A percentile compares a stretch with the other conserved stretches of the same genome.
Evolutionary conservation across 2,329 filamentous ascomycete genomes (phyloP).

Genomic region (Fusarium bulbicola): DNA sequence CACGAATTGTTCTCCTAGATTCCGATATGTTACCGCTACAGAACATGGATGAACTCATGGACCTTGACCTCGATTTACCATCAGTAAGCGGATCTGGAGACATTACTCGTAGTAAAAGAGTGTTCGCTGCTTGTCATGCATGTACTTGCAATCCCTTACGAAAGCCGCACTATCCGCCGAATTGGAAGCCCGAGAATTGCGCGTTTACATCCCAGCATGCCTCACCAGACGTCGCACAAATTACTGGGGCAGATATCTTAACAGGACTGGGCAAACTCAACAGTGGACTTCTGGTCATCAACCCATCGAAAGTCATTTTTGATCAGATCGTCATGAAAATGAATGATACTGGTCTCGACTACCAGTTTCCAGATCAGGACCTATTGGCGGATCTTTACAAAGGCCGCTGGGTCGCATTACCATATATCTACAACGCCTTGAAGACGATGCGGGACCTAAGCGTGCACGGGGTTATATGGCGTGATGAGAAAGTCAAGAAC

Average conservation of each 20-base stretch:
- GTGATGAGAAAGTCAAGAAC: constrained; percentile 17
- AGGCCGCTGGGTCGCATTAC: not conserved
- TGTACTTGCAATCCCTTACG: constrained; percentile 18
- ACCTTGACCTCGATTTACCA: not conserved
- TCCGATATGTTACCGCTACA: constrained; percentile 9
- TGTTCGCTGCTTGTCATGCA: constrained; percentile 23
- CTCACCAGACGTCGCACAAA: not conserved
- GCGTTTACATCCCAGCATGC: constrained; percentile 12
- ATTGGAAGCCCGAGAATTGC: constrained; percentile 15
- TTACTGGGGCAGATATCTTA: not conserved
- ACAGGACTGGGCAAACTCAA: constrained; percentile 2
- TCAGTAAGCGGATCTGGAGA: not conserved
- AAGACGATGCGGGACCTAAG: not conserved
- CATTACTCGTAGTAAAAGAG: accelerated
- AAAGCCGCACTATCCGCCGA: constrained; percentile 3
- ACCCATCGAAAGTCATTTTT: not conserved
- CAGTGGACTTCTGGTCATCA: constrained; percentile 15
- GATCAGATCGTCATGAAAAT: not conserved
- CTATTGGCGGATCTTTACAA: constrained; percentile 6
- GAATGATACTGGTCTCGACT: not conserved
- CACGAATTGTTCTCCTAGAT: constrained; percentile 9
- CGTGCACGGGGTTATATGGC: constrained; percentile 2
- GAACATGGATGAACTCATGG: constrained; percentile 27
- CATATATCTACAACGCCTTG: constrained; percentile 15
- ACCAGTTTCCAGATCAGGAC: constrained; percentile 19